Evolutionary conservation across 805 yeast species (phyloP).

Genomic region (Myxozyma neotropica): DNA sequence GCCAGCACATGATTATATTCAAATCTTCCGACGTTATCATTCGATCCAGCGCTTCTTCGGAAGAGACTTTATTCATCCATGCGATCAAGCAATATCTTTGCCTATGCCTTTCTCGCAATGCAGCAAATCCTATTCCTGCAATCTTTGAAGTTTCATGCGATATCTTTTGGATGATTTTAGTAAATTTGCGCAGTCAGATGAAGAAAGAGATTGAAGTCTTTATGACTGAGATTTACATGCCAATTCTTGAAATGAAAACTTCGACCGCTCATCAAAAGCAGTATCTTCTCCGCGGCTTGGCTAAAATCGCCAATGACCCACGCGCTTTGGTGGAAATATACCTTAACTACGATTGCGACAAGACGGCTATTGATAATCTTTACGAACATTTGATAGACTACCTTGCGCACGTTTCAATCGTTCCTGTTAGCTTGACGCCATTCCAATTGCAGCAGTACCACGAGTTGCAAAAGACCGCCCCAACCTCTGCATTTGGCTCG

Average conservation of each 20-base stretch:
- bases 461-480: slow-evolving; percentile 40
- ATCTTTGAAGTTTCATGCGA: slow-evolving; percentile 90
- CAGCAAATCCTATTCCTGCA: slow-evolving; percentile 87
- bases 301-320: slow-evolving; percentile 83
- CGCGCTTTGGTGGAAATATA: slow-evolving; percentile 89
- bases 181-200: slow-evolving; percentile 82
- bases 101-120: slow-evolving; percentile 81
- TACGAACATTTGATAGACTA: slow-evolving; percentile 82
- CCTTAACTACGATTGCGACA: slow-evolving; percentile 92
- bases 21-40: slow-evolving; percentile 49
- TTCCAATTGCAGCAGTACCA: slow-evolving; percentile 63
- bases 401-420: slow-evolving; percentile 68
- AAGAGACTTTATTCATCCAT: slow-evolving; percentile 66
- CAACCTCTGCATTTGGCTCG: slow-evolving; percentile 14
- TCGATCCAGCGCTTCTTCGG: slow-evolving; percentile 39
- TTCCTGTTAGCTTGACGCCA: slow-evolving; percentile 70
- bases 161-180: slow-evolving; percentile 86
- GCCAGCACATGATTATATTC: slow-evolving; percentile 82
- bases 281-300: slow-evolving; percentile 77
- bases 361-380: slow-evolving; percentile 70
- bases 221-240: slow-evolving; percentile 88
- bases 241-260: slow-evolving; percentile 87
- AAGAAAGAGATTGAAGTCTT: slow-evolving; percentile 93
- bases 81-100: slow-evolving; percentile 85
- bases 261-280: slow-evolving; percentile 92